Base-by-base conservation (phyloP, 1,284 basidiomycete species). In the Xerocomus amazonicus region DNA sequence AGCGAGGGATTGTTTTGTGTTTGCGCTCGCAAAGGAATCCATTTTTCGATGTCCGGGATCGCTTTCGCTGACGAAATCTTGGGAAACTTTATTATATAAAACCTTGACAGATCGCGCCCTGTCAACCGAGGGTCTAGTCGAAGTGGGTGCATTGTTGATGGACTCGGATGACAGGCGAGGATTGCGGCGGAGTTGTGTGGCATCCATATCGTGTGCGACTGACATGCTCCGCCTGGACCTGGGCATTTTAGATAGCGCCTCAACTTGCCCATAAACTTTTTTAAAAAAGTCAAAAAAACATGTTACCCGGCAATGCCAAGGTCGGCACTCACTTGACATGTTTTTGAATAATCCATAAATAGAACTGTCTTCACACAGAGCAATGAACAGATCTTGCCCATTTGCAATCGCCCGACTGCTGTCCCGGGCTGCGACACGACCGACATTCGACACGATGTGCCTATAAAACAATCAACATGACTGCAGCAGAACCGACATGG, bases 301-400 rank as follows among this genome's bases (percentile, higher is more conserved):
- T 47, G 50, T 46, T 43, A 43, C 39, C 4, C 26, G 42, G 38
- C 27, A 14, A 13, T 23, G 44, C 39, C 43, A 9, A 28, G 12
- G 32, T 34, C 37, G n/a, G 17, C 31, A 43, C 56, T 45, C 26
- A 91, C 92, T 87, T 72, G 87, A 81, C 87, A 93, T 89, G n/a
- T 77, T 75, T 70, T 84, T 90, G 72, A 94, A 93, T 56, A 89
- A 75, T 23, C 80, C 78, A 69, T 91, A 95, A 47, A 94, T 81
- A 44, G 83, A 75, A 59, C 88, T 84, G 67, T 95, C 92, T 69
- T 95, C 92, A 56, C 90, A 92, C 27, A 95, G 74, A 0, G 92
- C 91, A 23, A 83, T 77, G 66, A 90, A 93, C 32, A 96, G 72
- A 65, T 95, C 90, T 55, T 90, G 82, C 6, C 83, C 74, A 14